phyloP scores from a whole-genome alignment of 768 basidiomycete genomes.

The Leccinum truebloodii region DNA sequence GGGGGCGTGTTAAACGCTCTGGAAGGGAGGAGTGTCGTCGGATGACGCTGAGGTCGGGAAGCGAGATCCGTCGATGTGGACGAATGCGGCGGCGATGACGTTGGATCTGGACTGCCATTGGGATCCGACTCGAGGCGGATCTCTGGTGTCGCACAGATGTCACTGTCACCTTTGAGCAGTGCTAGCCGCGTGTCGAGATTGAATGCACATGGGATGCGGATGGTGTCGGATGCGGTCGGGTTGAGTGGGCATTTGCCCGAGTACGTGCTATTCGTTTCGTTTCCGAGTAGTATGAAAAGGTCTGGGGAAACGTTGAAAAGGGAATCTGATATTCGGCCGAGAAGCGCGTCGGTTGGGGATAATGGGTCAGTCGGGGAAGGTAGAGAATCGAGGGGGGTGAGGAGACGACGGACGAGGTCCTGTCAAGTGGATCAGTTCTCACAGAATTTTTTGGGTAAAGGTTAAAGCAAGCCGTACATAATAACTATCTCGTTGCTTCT shows the following conservation, averaged over 20 bases:
- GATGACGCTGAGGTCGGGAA: constrained; percentile 28
- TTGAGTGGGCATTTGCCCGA: constrained; percentile 50
- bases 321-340: constrained; percentile 54
- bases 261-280: constrained; percentile 46
- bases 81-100: constrained; percentile 22
- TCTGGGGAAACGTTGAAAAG: constrained; percentile 54
- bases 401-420: constrained; percentile 69
- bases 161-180: constrained; percentile 38
- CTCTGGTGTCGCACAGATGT: constrained; percentile 36
- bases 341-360: constrained; percentile 44
- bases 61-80: constrained; percentile 37
- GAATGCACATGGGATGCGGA: constrained; percentile 49
- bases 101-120: constrained; percentile 6
- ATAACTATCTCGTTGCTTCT: constrained; percentile 66
- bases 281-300: constrained; percentile 51
- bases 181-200: constrained; percentile 57
- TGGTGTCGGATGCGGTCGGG: constrained; percentile 43
- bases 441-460: not conserved
- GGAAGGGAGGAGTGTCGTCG: constrained; percentile 49
- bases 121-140: constrained; percentile 39
- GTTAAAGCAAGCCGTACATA: constrained; percentile 51
- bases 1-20: constrained; percentile 44
- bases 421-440: constrained; percentile 31
- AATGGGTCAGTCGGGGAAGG: constrained; percentile 44
- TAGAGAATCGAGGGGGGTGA: constrained; percentile 51